phyloP scores from a whole-genome alignment of 1,284 basidiomycete genomes.

The Athelia sp. region DNA sequence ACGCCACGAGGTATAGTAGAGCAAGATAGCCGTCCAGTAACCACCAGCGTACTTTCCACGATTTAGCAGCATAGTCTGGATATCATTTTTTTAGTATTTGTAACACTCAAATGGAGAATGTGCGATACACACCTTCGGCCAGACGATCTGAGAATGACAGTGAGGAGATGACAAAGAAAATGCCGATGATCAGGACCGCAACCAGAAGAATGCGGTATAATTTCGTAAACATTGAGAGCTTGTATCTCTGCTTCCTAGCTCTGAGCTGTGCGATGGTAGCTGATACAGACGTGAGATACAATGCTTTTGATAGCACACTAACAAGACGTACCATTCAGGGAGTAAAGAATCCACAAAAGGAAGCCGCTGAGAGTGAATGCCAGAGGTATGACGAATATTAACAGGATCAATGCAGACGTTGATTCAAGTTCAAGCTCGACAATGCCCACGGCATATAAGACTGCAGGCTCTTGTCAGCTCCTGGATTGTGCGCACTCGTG shows the following conservation, averaged over 20 bases:
- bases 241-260: slow-evolving; percentile 82
- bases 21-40: slow-evolving; percentile 94
- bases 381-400: slow-evolving; percentile 88
- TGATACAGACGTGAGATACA: slow-evolving; percentile 24
- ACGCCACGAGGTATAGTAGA: slow-evolving; percentile 79
- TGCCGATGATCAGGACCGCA: slow-evolving; percentile 78
- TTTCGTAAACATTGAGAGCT: slow-evolving; percentile 81
- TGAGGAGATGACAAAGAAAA: slow-evolving; percentile 92
- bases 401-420: slow-evolving; percentile 72
- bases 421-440: slow-evolving; percentile 90
- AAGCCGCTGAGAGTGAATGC: slow-evolving; percentile 93
- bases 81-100: slow-evolving; percentile 1
- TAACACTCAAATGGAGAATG: background rate
- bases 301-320: too few species aligned
- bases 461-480: slow-evolving; percentile 31
- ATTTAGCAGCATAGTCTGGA: slow-evolving; percentile 85
- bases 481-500: slow-evolving; percentile 8
- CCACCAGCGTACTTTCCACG: slow-evolving; percentile 96
- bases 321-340: slow-evolving; percentile 80
- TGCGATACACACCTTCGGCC: slow-evolving; percentile 63
- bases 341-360: slow-evolving; percentile 92
- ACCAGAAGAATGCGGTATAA: slow-evolving; percentile 86
- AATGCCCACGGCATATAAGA: slow-evolving; percentile 88
- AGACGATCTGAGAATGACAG: slow-evolving; percentile 88
- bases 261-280: slow-evolving; percentile 84